phyloP scores from a whole-genome alignment of 352 stramenopile species.

The Globisporangium okanoganense region DNA sequence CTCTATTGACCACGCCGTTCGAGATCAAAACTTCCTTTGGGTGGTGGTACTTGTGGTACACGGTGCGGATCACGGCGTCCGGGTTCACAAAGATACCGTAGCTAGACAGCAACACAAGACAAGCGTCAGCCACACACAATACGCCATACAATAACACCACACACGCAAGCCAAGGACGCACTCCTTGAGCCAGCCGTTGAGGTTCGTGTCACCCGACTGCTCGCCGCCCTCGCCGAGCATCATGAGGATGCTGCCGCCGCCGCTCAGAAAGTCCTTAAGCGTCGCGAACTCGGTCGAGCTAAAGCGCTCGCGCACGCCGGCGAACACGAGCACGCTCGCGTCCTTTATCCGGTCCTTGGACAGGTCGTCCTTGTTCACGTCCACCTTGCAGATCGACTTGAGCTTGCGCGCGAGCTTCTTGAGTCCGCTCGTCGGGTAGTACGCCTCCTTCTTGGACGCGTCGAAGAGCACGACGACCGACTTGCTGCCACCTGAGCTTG shows the following conservation, averaged over 20 bases:
- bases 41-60: slow-evolving; percentile 97
- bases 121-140: neutral
- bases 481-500: slow-evolving; percentile 12
- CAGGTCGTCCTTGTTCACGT: slow-evolving; percentile 94
- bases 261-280: slow-evolving; percentile 87
- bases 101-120: slow-evolving; percentile 20
- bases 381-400: slow-evolving; percentile 85
- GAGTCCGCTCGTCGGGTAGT: slow-evolving; percentile 88
- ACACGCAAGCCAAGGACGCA: slow-evolving; percentile 32
- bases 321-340: slow-evolving; percentile 88
- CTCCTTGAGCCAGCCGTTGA: slow-evolving; percentile 94
- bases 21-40: slow-evolving; percentile 95
- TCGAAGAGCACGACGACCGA: slow-evolving; percentile 80
- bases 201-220: slow-evolving; percentile 87
- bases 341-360: slow-evolving; percentile 86
- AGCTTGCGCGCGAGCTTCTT: slow-evolving; percentile 94
- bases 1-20: slow-evolving; percentile 92
- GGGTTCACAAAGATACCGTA: slow-evolving; percentile 86
- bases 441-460: slow-evolving; percentile 92
- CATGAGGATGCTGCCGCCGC: slow-evolving; percentile 88
- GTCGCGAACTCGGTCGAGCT: slow-evolving; percentile 82
- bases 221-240: slow-evolving; percentile 92
- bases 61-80: slow-evolving; percentile 89
- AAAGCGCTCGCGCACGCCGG: slow-evolving; percentile 87
- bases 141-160: neutral